A percentile compares a stretch with the other conserved stretches of the same genome.
phyloP scores from a whole-genome alignment of 495 filamentous ascomycete species.

The Schizothecium vesticola region DNA sequence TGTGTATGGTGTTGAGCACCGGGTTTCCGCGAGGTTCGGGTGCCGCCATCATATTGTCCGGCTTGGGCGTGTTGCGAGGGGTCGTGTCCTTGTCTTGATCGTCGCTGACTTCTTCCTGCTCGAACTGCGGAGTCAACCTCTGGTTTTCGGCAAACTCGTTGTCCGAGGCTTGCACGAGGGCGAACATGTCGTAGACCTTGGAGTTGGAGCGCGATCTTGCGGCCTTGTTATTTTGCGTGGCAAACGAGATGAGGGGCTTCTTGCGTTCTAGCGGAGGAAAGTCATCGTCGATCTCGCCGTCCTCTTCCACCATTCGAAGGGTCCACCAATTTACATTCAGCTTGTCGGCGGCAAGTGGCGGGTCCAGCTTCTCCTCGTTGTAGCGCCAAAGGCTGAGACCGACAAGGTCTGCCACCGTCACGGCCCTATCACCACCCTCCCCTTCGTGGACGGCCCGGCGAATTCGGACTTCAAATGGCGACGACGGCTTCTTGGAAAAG shows the following conservation, averaged over 20 bases:
- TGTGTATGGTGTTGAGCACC: conserved; percentile 52
- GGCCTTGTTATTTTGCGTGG: conserved; percentile 77
- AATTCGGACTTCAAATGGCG: conserved; percentile 72
- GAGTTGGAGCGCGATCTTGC: conserved; percentile 66
- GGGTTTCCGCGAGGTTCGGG: conserved; percentile 49
- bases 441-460: conserved; percentile 68
- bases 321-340: conserved; percentile 89
- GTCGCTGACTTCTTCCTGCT: conserved; percentile 49
- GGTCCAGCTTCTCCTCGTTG: conserved; percentile 71
- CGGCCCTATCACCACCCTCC: conserved; percentile 54
- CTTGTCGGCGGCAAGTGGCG: conserved; percentile 60
- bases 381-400: conserved; percentile 86
- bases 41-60: conserved; percentile 29
- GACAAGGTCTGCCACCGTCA: conserved; percentile 86
- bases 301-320: conserved; percentile 82
- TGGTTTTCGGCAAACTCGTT: conserved; percentile 75
- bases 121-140: conserved; percentile 64
- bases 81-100: conserved; percentile 33
- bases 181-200: conserved; percentile 90
- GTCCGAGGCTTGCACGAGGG: conserved; percentile 73
- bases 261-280: conserved; percentile 82
- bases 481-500: conserved; percentile 65
- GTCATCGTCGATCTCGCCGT: conserved; percentile 89
- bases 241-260: conserved; percentile 76
- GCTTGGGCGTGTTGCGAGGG: conserved; percentile 41